These are phyloP conservation scores for Jamesozyma lodderae DNA, from an alignment of 805 yeast genomes.

Conservation along the genomic window DNA sequence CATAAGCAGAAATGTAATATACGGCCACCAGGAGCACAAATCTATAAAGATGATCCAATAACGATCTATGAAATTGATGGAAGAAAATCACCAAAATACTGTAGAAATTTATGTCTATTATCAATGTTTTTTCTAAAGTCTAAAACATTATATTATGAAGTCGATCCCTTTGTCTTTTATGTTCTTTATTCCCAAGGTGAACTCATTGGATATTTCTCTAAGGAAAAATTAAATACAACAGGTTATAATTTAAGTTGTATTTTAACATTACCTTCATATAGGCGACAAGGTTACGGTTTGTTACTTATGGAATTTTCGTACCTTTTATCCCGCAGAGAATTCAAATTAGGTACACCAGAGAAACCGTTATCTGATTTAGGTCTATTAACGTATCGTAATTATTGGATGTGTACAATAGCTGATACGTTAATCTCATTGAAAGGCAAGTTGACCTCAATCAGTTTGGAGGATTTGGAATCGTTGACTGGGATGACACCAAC, in stretches of 20 bases:
- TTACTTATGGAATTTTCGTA: slow-evolving; percentile 86
- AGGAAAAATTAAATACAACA: slow-evolving; percentile 65
- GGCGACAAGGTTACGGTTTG: slow-evolving; percentile 82
- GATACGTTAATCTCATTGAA: slow-evolving; percentile 22
- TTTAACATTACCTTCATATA: slow-evolving; percentile 78
- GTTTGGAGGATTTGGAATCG: slow-evolving; percentile 55
- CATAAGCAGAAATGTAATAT: slow-evolving; percentile 65
- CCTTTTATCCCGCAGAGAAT: slow-evolving; percentile 63
- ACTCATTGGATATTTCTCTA: slow-evolving; percentile 91
- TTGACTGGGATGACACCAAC: slow-evolving; percentile 79
- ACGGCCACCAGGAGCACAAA: slow-evolving; percentile 83
- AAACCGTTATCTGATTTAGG: slow-evolving; percentile 95
- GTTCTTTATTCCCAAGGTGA: slow-evolving; percentile 56
- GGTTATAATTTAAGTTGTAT: slow-evolving; percentile 86
- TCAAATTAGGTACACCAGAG: slow-evolving; percentile 83
- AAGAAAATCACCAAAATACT: slow-evolving; percentile 65
- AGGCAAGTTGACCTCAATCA: slow-evolving; percentile 21
- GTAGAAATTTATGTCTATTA: slow-evolving; percentile 82
- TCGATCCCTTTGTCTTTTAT: slow-evolving; percentile 89
- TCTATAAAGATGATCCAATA: slow-evolving; percentile 58
- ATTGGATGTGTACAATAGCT: slow-evolving; percentile 70
- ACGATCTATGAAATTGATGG: slow-evolving; percentile 94
- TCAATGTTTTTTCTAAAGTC: slow-evolving; percentile 87
- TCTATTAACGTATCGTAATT: slow-evolving; percentile 70
- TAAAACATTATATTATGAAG: slow-evolving; percentile 87